Evolutionary conservation across 805 yeast species (phyloP), one percentile per base, ranked within the genome.

Genomic region (Cephaloascus fragrans): DNA sequence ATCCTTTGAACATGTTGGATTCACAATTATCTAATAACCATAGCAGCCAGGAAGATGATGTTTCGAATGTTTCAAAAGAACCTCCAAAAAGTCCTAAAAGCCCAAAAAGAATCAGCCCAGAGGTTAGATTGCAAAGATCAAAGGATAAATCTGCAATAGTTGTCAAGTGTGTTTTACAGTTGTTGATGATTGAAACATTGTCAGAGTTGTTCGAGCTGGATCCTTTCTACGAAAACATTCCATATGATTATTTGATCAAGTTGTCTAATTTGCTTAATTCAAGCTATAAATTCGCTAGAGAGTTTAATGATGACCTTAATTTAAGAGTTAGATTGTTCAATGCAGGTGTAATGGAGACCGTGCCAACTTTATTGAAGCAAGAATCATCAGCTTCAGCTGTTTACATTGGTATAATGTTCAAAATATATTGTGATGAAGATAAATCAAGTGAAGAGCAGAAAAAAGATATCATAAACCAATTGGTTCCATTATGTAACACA

Each of bases 351-450:
- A 90, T 89, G 61, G 95, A 87, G 51, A 81, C 89, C 53, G 71
- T 90, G 40, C 98, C 99, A 17, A 94, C 93, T 50, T 63, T 93
- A 49, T 64, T 89, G 49, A 84, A 85, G 50, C 98, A 94, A 59
- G 98, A 94, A 58, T 80, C 95, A 0, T 77, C 87, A 28, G 78
- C 96, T 0, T 81, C 95, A 1, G 90, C 95, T 2, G 95, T 88
- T 1, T 83, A 80, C 55, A 78, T 90, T 45, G 79, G 81, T 49
- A 72, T 89, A 35, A 69, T 85, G 67, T 85, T 90, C 69, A 72
- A 83, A 50, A 64, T 90, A 52, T 88, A 86, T 56, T 75, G 83
- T 43, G 87, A 82, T 52, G 67, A 69, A 14, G 69, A 64, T 19
- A 77, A 77, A 53, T 67, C 72, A 3, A 62, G 62, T 23, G 56